Base-by-base conservation (phyloP, 352 stramenopile species). In the Pythium aquatile region DNA sequence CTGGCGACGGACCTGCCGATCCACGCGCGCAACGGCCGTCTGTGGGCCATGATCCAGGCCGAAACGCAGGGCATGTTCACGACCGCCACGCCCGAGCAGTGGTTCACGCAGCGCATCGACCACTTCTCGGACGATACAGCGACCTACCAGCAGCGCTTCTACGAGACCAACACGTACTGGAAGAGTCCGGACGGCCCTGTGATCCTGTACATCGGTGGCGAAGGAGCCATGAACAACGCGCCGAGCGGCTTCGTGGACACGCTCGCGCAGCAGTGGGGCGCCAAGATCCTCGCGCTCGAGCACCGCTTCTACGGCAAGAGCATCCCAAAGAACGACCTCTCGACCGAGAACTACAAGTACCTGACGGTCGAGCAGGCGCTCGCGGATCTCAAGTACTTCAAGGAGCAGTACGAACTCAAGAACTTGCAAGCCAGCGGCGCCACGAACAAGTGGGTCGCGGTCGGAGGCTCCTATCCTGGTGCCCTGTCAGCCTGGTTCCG, bases 251-350 rank as follows among this genome's bases (percentile, higher is more conserved):
- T 87, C 48, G 73, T 93, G 35, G 69, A 87, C 13, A 73, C 85
- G n/a, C 76, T 96, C 37, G 85, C 82, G 10, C 71, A 94, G 70
- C 75, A 82, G 17, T 88, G 90, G 64, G 78, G 77, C 14, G 88
- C 86, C 61, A 93, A 93, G 78, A 82, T 95, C 58, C 58, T 96
- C 57, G 83, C 88, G 42, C 72, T 97, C 14, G 88, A 97, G 61
- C 88, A 97, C 63, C 81, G 88, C 14, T 97, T 94, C 51, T 97
- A 97, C 55, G 88, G 88, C 29, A 81, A 93, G 65, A 93, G 82
- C 61, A 68, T 93, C 16, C 87, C 88, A n/a, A 89, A 90, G 30
- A 71, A 73, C 29, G 80, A 90, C 63, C 65, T 95, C 30, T 87
- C 82, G 51, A 91, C 79, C 0, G 63, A 73, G 5, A 93, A 94